Conservation (phyloP, 2,329 filamentous ascomycete species). For the Teratosphaeria epicoccoides region DNA sequence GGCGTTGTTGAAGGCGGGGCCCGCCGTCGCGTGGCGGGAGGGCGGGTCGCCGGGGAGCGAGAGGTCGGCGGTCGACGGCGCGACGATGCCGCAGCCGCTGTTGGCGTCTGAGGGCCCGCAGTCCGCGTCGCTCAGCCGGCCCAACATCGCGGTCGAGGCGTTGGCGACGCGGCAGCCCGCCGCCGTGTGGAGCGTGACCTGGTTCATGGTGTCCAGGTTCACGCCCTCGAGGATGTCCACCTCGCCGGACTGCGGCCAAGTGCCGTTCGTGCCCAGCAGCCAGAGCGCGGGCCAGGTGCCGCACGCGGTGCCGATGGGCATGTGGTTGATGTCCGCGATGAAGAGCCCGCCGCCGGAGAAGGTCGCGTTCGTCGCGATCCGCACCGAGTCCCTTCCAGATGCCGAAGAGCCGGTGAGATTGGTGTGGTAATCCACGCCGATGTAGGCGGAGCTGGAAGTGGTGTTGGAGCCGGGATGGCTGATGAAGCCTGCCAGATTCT, state of each 20-base stretch:
- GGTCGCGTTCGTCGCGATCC: constrained; percentile 36
- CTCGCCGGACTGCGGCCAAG: constrained; percentile 33
- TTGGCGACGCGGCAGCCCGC: constrained; percentile 33
- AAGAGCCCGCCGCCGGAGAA: constrained; percentile 41
- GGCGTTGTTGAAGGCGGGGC: constrained; percentile 42
- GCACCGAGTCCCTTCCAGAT: constrained; percentile 29
- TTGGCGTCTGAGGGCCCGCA: constrained; percentile 21
- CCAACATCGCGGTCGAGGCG: constrained; percentile 12
- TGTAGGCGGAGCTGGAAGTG: constrained; percentile 26
- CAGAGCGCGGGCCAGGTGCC: constrained; percentile 44
- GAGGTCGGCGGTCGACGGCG: neutral
- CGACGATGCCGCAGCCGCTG: neutral
- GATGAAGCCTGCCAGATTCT: constrained; percentile 32
- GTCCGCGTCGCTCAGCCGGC: neutral
- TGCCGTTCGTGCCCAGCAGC: constrained; percentile 24
- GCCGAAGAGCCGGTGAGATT: constrained; percentile 13
- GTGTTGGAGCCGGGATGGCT: constrained; percentile 22
- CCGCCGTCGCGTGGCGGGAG: constrained; percentile 26
- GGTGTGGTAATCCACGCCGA: constrained; percentile 36
- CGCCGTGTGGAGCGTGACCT: constrained; percentile 39
- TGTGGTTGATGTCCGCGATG: constrained; percentile 41
- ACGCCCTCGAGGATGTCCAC: constrained; percentile 42
- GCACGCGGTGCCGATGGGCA: constrained; percentile 35
- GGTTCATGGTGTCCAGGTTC: constrained; percentile 32
- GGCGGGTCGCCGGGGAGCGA: constrained; percentile 7